Percentiles rank a stretch among this genome's conserved stretches.
phyloP scores from a whole-genome alignment of 768 basidiomycete genomes.

The Boletales sp. region DNA sequence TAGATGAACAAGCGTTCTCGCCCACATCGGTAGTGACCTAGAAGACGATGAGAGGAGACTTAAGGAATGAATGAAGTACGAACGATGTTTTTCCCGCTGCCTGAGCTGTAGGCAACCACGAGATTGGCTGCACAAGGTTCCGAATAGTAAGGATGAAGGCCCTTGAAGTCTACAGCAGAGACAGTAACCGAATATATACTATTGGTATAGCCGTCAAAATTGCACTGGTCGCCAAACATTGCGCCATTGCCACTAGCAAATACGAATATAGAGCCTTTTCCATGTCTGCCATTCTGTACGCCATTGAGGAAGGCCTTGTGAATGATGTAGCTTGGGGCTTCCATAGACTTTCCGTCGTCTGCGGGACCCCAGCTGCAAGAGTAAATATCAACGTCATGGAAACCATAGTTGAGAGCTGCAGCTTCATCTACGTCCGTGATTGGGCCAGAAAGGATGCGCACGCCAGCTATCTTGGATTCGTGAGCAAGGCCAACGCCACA shows the following conservation, averaged over 20 bases:
- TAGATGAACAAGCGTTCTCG: constrained; percentile 70
- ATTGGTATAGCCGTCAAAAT: constrained; percentile 99
- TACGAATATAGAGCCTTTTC: constrained; percentile 92
- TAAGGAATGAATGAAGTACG: constrained; percentile 29
- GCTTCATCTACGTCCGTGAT: constrained; percentile 97
- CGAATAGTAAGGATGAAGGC: constrained; percentile 93
- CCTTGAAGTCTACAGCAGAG: constrained; percentile 90
- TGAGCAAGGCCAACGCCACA: constrained; percentile 97
- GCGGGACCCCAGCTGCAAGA: constrained; percentile 99
- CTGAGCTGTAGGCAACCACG: constrained; percentile 94
- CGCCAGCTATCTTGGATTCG: constrained; percentile 84
- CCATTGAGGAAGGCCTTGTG: constrained; percentile 94
- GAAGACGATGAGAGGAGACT: constrained; percentile 12
- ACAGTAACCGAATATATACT: constrained; percentile 96
- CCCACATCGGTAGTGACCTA: constrained; percentile 96
- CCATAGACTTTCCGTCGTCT: constrained; percentile 93
- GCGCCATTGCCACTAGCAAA: constrained; percentile 98
- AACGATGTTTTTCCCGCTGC: constrained; percentile 90
- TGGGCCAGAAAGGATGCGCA: constrained; percentile 92
- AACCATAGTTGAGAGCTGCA: constrained; percentile 90
- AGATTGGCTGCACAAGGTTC: constrained; percentile 98
- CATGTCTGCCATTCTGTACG: constrained; percentile 81
- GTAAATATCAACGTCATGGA: constrained; percentile 83
- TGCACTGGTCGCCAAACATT: constrained; percentile 89
- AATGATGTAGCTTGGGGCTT: constrained; percentile 87